phyloP scores from a whole-genome alignment of 1,139 yeast genomes.

The Sugiyamaella japonica region DNA sequence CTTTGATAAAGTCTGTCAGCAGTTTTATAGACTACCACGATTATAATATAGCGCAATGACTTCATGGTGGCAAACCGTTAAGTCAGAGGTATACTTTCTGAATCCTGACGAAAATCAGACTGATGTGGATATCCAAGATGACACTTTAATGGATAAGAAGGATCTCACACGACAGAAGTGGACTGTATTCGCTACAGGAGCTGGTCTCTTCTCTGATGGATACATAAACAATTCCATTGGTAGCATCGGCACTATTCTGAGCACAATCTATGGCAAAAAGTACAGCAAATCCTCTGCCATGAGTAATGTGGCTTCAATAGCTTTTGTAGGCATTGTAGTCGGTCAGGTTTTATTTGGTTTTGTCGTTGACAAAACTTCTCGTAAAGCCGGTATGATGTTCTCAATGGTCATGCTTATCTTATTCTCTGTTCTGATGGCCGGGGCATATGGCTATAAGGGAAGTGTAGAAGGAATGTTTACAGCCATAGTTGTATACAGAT shows the following conservation, averaged over 20 bases:
- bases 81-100: background rate
- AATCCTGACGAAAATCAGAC: constrained; percentile 1
- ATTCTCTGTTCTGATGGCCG: constrained; percentile 77
- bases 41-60: background rate
- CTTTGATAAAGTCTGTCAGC: too few species aligned
- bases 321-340: constrained; percentile 83
- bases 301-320: constrained; percentile 76
- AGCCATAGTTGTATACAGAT: constrained; percentile 79
- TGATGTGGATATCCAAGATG: background rate
- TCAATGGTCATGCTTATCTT: constrained; percentile 71
- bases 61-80: background rate
- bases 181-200: constrained; percentile 85
- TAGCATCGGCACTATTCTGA: constrained; percentile 69
- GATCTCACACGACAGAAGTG: constrained; percentile 37
- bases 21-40: too few species aligned
- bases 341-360: constrained; percentile 81
- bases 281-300: constrained; percentile 65
- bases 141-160: constrained; percentile 27
- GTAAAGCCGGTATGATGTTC: constrained; percentile 76
- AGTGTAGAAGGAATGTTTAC: constrained; percentile 62
- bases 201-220: constrained; percentile 88
- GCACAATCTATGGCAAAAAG: constrained; percentile 59
- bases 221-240: constrained; percentile 82
- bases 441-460: constrained; percentile 77
- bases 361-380: constrained; percentile 72